Evolutionary conservation across 352 stramenopile species (phyloP), one percentile per base, ranked within the genome.

Genomic region (Salisapilia sapeloensis): DNA sequence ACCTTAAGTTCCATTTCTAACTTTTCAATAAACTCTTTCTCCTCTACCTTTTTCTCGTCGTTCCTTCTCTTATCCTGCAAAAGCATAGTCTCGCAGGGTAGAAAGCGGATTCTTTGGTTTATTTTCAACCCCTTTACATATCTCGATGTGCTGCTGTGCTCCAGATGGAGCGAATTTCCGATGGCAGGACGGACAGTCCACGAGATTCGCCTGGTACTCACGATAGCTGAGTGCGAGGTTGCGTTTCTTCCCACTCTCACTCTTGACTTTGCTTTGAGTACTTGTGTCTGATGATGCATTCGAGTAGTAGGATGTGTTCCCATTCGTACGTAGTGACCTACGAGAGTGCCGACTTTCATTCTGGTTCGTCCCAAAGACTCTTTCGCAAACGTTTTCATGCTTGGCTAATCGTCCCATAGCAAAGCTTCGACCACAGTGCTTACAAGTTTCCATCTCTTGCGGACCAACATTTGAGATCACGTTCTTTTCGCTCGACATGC

Each of bases 41-140:
- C n/a, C n/a, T n/a, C n/a, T n/a, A n/a, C n/a, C n/a, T n/a, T n/a
- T n/a, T n/a, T n/a, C n/a, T n/a, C n/a, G n/a, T n/a, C n/a, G n/a
- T n/a, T n/a, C n/a, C n/a, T n/a, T n/a, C n/a, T 31, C 18, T 40
- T 66, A 86, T 1, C 70, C 51, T 3, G 70, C 74, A 9, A 77
- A 51, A 9, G 71, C 69, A 42, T 60, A 86, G 44, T 79, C 63
- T 7, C 59, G 65, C 4, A 81, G 48, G n/a, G 75, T 35, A n/a
- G 59, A 49, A 1, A 81, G 56, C 2, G 63, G 48, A 31, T 86
- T 86, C 36, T 71, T 75, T 2, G 75, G 75, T 2, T 71, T 65
- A 29, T 90, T 77, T 40, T 85, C 65, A 1, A 90, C 75, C 4
- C 53, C 59, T 44, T 78, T 79, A 56, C 75, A 90, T 32, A 90